Evolutionary conservation across 1,284 basidiomycete species (phyloP).

Genomic region (Malassezia globosa): DNA sequence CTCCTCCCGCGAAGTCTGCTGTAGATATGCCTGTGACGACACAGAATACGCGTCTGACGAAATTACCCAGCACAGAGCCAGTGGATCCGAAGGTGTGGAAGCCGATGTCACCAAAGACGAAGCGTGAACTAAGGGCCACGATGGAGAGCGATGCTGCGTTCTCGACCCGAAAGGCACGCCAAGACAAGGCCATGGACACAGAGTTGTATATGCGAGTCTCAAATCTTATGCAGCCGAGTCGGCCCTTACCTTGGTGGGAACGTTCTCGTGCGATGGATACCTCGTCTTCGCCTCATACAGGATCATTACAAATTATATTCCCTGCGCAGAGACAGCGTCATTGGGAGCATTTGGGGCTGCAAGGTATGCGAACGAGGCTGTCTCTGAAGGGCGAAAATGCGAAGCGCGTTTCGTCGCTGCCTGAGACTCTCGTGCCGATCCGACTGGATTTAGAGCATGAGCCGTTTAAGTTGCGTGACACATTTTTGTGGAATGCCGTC

Average conservation of each 20-base stretch:
- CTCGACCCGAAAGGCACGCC: constrained; percentile 45
- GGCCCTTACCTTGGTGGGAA: constrained; percentile 39
- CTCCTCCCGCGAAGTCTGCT: constrained; percentile 37
- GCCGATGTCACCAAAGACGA: constrained; percentile 52
- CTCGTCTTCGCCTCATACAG: constrained; percentile 19
- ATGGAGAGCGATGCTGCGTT: constrained; percentile 53
- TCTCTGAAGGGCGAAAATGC: constrained; percentile 48
- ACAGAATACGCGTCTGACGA: constrained; percentile 57
- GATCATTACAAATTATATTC: constrained; percentile 28
- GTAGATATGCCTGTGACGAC: constrained; percentile 53
- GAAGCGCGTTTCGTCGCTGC: constrained; percentile 55
- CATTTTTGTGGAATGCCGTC: constrained; percentile 88
- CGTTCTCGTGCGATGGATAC: constrained; percentile 24
- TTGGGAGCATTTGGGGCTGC: constrained; percentile 53
- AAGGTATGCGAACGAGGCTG: constrained; percentile 25
- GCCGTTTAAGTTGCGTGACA: constrained; percentile 82
- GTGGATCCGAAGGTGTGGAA: constrained; percentile 23
- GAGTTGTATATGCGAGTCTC: constrained; percentile 29
- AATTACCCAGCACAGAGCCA: constrained; percentile 51
- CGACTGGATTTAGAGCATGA: constrained; percentile 84
- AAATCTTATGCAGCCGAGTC: constrained; percentile 23
- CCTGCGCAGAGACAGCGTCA: constrained; percentile 49
- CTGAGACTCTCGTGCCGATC: constrained; percentile 78
- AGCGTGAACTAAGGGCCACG: constrained; percentile 52
- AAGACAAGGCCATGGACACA: constrained; percentile 24